Evolutionary conservation across 352 stramenopile species (phyloP).

Genomic region (Globisporangium recalcitrans): DNA sequence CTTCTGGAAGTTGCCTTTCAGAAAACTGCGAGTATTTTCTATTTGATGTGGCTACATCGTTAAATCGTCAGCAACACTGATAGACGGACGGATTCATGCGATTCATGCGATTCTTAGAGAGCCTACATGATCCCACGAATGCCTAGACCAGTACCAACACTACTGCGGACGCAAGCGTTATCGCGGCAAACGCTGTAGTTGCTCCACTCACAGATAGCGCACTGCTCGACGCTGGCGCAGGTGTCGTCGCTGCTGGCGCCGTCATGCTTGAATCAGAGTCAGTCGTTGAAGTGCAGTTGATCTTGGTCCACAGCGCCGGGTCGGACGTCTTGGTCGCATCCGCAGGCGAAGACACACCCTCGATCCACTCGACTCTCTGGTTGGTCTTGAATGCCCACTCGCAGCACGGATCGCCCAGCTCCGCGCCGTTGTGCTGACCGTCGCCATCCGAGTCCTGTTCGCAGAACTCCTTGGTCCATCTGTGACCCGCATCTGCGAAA

Average conservation of each 20-base stretch:
- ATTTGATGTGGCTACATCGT: no score
- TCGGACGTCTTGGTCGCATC: constrained; percentile 21
- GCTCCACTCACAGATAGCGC: background rate
- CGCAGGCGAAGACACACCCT: constrained; percentile 19
- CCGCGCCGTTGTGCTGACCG: constrained; percentile 48
- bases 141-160: background rate
- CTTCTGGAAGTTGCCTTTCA: no score
- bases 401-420: constrained; percentile 60
- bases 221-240: background rate
- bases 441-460: constrained; percentile 35
- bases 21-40: no score
- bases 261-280: background rate
- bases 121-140: no score
- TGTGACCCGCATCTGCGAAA: constrained; percentile 22
- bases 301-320: constrained; percentile 17
- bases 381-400: constrained; percentile 16
- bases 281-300: constrained; percentile 14
- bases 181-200: background rate
- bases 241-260: background rate
- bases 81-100: no score
- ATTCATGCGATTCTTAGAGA: no score
- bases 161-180: background rate
- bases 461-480: constrained; percentile 31
- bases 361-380: constrained; percentile 19
- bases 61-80: no score